These are phyloP conservation scores for Hypomontagnella submonticulosa DNA, from an alignment of 495 filamentous ascomycete genomes.

Conservation along the genomic window DNA sequence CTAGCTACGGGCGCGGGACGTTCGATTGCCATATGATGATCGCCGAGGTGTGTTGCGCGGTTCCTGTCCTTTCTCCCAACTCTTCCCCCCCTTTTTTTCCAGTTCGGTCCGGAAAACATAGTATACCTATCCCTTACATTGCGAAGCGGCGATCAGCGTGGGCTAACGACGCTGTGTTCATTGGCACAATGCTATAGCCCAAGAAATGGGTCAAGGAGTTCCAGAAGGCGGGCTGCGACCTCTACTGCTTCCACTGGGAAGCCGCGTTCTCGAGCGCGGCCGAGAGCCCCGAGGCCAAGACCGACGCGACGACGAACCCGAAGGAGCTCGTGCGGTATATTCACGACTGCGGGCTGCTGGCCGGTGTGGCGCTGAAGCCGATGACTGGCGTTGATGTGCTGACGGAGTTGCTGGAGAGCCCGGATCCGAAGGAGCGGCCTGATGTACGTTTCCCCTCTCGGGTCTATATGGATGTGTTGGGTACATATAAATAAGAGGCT, in stretches of 20 bases:
- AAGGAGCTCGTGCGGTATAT: constrained; percentile 89
- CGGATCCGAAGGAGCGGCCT: constrained; percentile 77
- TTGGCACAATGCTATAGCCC: too few species aligned
- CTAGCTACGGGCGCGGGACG: constrained; percentile 77
- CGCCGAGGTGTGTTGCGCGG: constrained; percentile 73
- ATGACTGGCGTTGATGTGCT: constrained; percentile 89
- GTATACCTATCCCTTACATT: constrained; percentile 1
- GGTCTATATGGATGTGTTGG: too few species aligned
- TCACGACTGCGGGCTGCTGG: constrained; percentile 87
- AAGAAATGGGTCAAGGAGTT: constrained; percentile 98
- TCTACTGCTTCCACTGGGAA: constrained; percentile 99
- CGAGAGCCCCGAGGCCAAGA: constrained; percentile 74
- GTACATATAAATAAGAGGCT: background rate
- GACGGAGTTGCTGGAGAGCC: constrained; percentile 83
- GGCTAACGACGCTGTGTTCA: background rate
- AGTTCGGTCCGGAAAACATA: too few species aligned
- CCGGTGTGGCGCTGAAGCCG: constrained; percentile 95
- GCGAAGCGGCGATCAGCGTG: background rate
- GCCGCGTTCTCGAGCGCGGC: constrained; percentile 92
- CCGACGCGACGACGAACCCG: constrained; percentile 76
- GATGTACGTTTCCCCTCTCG: constrained; percentile 75
- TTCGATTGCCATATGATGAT: constrained; percentile 99
- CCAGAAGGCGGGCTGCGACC: constrained; percentile 90
- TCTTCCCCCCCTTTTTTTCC: background rate
- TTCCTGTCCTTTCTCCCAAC: background rate